These are phyloP conservation scores for Citeromyces hawaiiensis DNA, from an alignment of 1,139 yeast genomes.

Conservation along the genomic window DNA sequence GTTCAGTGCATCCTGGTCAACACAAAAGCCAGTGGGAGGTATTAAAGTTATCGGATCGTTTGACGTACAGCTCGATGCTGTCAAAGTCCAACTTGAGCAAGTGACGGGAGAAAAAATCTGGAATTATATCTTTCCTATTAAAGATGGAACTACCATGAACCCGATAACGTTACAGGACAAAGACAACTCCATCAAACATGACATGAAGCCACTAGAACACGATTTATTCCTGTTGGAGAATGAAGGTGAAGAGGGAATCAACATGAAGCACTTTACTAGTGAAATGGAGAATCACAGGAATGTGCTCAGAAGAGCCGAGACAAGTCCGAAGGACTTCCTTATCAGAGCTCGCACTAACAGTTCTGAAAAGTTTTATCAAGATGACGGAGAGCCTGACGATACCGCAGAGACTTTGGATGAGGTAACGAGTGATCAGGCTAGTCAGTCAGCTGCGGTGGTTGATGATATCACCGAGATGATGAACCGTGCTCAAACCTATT, in stretches of 20 bases:
- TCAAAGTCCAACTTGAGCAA: constrained; percentile 47
- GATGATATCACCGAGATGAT: constrained; percentile 35
- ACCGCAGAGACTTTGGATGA: not conserved
- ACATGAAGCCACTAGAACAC: constrained; percentile 1
- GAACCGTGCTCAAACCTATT: constrained; percentile 39
- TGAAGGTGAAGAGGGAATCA: constrained; percentile 3
- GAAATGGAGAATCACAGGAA: not conserved
- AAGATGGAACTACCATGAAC: constrained; percentile 12
- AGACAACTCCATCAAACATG: not conserved
- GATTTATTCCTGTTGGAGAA: constrained; percentile 6
- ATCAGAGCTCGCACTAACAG: not conserved
- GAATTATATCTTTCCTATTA: constrained; percentile 40
- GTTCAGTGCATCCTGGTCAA: constrained; percentile 35
- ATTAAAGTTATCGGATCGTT: constrained; percentile 44
- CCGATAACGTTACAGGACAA: not conserved
- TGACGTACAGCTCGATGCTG: constrained; percentile 37
- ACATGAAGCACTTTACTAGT: not conserved
- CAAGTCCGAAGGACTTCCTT: not conserved
- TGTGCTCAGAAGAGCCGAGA: not conserved
- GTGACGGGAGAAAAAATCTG: constrained; percentile 41
- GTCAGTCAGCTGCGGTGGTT: constrained; percentile 4
- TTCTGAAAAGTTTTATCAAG: constrained; percentile 6
- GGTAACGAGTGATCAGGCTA: not conserved
- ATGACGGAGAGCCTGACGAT: constrained; percentile 5
- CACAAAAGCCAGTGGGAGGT: constrained; percentile 59